A percentile compares a stretch with the other conserved stretches of the same genome.
phyloP scores from a whole-genome alignment of 345 rosid species.

The Hibiscus mutabilis region DNA sequence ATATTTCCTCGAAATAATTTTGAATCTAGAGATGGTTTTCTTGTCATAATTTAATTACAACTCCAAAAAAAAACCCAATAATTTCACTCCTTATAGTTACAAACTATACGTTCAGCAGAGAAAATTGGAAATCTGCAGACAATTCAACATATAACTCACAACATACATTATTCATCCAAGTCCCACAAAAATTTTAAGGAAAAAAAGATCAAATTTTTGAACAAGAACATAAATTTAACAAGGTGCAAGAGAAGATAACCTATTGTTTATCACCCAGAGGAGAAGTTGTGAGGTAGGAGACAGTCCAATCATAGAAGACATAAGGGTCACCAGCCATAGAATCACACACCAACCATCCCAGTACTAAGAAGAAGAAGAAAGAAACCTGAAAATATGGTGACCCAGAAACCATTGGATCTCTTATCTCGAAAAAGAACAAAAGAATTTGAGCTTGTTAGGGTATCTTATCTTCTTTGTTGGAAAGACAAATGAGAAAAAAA shows the following conservation, averaged over 20 bases:
- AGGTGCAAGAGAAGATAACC: conserved; percentile 27
- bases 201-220: neutral
- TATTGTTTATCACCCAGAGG: conserved; percentile 71
- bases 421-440: neutral
- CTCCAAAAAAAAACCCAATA: too few relatives aligned
- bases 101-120: neutral
- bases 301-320: conserved; percentile 80
- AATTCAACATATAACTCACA: neutral
- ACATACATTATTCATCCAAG: neutral
- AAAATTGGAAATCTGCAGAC: neutral
- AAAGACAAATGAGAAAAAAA: neutral
- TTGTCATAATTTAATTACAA: neutral
- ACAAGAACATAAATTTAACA: neutral
- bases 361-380: conserved; percentile 10
- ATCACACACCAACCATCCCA: conserved; percentile 13
- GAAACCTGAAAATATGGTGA: neutral
- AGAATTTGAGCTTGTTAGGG: neutral
- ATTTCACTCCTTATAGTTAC: neutral
- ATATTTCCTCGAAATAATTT: too few relatives aligned
- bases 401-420: conserved; percentile 24
- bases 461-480: conserved; percentile 6
- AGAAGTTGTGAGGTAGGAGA: conserved; percentile 56
- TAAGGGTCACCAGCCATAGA: conserved; percentile 65
- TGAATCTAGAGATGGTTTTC: neutral
- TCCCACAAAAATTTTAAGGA: neutral